Evolutionary conservation across 805 yeast genomes (phyloP).

Genomic region (Barnettozyma sucrosica): DNA sequence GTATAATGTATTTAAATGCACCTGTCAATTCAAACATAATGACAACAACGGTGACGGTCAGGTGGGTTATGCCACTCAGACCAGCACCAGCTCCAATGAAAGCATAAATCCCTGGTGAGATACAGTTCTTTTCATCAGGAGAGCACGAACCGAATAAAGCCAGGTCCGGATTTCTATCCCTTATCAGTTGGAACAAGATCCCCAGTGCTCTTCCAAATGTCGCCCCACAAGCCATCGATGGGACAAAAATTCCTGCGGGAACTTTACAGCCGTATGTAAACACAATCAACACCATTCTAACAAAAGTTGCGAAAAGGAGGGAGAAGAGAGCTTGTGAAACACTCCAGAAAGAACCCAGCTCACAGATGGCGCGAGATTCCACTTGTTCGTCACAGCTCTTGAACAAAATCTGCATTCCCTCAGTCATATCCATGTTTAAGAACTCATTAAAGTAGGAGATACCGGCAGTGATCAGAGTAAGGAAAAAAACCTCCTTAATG

Average conservation of each 20-base stretch:
- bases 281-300: constrained; percentile 67
- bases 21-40: constrained; percentile 97
- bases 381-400: constrained; percentile 61
- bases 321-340: constrained; percentile 40
- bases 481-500: constrained; percentile 60
- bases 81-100: constrained; percentile 96
- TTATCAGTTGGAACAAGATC: constrained; percentile 50
- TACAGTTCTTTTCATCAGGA: constrained; percentile 43
- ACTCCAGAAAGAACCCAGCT: constrained; percentile 29
- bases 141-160: constrained; percentile 34
- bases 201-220: constrained; percentile 89
- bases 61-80: constrained; percentile 86
- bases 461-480: constrained; percentile 66
- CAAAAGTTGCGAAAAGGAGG: constrained; percentile 60
- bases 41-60: constrained; percentile 88
- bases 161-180: constrained; percentile 34
- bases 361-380: constrained; percentile 35
- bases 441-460: constrained; percentile 82
- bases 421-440: constrained; percentile 87
- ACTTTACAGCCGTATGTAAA: constrained; percentile 89
- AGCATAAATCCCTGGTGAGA: constrained; percentile 93
- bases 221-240: constrained; percentile 96
- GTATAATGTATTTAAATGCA: constrained; percentile 84
- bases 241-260: constrained; percentile 97
- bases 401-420: constrained; percentile 84